Evolutionary conservation across 208 protist genomes (phyloP).

Genomic region (Endotrypanum monterogeii): DNA sequence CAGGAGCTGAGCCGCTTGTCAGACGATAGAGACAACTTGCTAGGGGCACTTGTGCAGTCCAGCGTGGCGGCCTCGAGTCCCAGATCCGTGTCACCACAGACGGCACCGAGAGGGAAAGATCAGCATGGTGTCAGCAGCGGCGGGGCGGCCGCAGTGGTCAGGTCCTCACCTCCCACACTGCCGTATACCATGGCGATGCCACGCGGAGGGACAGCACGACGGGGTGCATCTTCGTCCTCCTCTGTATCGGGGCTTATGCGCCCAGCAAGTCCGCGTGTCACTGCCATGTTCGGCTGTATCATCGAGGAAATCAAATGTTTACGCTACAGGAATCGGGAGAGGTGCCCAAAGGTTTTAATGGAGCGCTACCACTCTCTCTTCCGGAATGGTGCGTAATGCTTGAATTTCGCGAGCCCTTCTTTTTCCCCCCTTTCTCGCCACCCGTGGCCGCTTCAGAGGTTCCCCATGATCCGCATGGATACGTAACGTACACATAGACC

Average conservation of each 20-base stretch:
- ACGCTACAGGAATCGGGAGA: slow-evolving; percentile 24
- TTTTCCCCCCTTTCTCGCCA: background rate
- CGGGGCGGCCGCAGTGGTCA: background rate
- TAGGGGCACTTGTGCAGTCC: background rate
- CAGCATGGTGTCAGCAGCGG: background rate
- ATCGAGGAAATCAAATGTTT: slow-evolving; percentile 15
- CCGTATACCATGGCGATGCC: background rate
- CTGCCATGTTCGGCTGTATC: slow-evolving; percentile 11
- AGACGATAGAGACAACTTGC: background rate
- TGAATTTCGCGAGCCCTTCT: background rate
- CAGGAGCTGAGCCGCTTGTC: slow-evolving; percentile 22
- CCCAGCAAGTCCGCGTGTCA: slow-evolving; percentile 6
- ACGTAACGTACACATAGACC: background rate
- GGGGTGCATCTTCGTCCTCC: background rate
- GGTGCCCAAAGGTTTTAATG: slow-evolving; percentile 30
- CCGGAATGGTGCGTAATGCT: slow-evolving; percentile 8
- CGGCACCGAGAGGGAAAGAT: slow-evolving; percentile 1
- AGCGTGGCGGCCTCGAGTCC: background rate
- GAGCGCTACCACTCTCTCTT: slow-evolving; percentile 39
- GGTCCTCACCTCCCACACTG: background rate
- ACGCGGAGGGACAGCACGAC: background rate
- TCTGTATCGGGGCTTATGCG: background rate
- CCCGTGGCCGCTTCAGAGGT: background rate
- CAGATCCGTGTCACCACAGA: background rate
- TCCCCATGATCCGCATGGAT: background rate